phyloP scores from a whole-genome alignment of 768 basidiomycete species.

The Boletus edulis region DNA sequence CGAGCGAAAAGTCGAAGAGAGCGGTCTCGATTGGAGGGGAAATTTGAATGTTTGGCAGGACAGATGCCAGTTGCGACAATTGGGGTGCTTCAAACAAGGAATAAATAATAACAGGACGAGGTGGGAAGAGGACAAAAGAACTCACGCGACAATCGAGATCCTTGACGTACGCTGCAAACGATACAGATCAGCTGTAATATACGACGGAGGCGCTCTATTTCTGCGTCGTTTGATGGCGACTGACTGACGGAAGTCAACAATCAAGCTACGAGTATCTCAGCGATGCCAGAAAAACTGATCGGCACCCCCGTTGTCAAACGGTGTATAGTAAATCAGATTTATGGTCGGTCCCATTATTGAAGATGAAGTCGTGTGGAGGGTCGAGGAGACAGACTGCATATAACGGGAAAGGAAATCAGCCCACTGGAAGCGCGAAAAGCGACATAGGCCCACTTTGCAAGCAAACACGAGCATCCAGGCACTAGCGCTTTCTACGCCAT shows the following conservation, averaged over 20 bases:
- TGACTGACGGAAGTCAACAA: conserved; percentile 25
- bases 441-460: conserved; percentile 57
- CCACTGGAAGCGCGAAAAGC: conserved; percentile 3
- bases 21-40: no score
- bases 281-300: conserved; percentile 60
- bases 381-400: conserved; percentile 73
- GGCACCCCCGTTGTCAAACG: conserved; percentile 60
- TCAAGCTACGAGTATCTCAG: conserved; percentile 49
- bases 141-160: conserved; percentile 64
- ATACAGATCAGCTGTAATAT: conserved; percentile 57
- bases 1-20: no score
- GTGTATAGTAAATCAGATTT: conserved; percentile 44
- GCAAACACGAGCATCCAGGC: conserved; percentile 73
- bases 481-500: no score
- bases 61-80: no score
- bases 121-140: conserved; percentile 4
- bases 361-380: conserved; percentile 71
- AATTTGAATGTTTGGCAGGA: no score
- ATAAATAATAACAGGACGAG: background rate
- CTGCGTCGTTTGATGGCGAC: conserved; percentile 1
- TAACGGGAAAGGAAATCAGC: background rate
- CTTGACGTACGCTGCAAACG: conserved; percentile 63
- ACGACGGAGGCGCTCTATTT: conserved; percentile 44
- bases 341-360: conserved; percentile 62
- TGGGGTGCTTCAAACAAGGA: no score